Evolutionary conservation across 306 rosid genomes (phyloP).

Genomic region (Lablab purpureus): DNA sequence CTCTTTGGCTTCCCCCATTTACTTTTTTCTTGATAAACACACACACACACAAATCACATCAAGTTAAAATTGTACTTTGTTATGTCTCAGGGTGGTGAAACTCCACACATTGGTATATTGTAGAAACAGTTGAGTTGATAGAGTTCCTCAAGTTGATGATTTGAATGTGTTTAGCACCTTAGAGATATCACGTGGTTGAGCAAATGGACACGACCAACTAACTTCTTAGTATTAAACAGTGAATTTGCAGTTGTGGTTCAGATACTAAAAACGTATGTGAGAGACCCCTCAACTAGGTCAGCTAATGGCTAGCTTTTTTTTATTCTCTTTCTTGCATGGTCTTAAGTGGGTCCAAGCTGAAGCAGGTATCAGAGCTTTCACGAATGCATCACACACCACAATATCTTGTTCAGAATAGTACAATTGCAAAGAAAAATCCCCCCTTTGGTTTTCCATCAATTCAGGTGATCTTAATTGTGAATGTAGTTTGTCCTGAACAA

Average conservation of each 20-base stretch:
- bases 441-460: constrained; percentile 29
- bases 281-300: constrained; percentile 23
- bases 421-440: constrained; percentile 36
- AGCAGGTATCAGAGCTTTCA: constrained; percentile 51
- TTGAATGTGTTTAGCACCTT: background rate
- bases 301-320: constrained; percentile 27
- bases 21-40: constrained; percentile 26
- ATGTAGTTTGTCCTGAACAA: constrained; percentile 63
- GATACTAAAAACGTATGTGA: constrained; percentile 17
- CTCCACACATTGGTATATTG: constrained; percentile 19
- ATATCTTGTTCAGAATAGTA: constrained; percentile 35
- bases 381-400: constrained; percentile 18
- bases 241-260: constrained; percentile 38
- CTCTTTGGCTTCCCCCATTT: background rate
- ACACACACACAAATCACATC: background rate
- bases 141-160: constrained; percentile 5
- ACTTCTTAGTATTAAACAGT: background rate
- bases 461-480: constrained; percentile 36
- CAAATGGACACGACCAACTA: constrained; percentile 30
- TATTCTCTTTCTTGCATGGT: constrained; percentile 39
- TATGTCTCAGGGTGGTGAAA: constrained; percentile 31
- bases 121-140: constrained; percentile 18
- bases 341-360: constrained; percentile 48
- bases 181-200: constrained; percentile 29
- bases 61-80: constrained; percentile 15